phyloP scores from a whole-genome alignment of 352 stramenopile species.

The Globisporangium nunn region DNA sequence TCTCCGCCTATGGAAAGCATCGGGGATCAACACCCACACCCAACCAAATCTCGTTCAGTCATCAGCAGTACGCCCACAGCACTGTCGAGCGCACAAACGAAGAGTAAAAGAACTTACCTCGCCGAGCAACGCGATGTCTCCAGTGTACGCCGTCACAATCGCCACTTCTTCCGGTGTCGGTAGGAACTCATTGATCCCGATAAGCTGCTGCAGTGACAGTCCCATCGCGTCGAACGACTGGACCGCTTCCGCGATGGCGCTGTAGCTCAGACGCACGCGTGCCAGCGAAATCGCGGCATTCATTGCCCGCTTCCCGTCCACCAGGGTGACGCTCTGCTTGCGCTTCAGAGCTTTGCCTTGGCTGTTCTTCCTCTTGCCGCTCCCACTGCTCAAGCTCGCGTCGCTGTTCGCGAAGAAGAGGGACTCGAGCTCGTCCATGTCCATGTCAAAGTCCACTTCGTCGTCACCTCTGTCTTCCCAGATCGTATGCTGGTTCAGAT shows the following conservation, averaged over 20 bases:
- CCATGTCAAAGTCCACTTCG: slow-evolving; percentile 62
- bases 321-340: slow-evolving; percentile 86
- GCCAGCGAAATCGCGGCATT: slow-evolving; percentile 96
- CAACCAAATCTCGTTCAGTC: background rate
- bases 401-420: slow-evolving; percentile 77
- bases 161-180: slow-evolving; percentile 89
- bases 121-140: slow-evolving; percentile 52
- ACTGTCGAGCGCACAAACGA: background rate
- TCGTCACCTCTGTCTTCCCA: slow-evolving; percentile 79
- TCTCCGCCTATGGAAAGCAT: slow-evolving; percentile 40
- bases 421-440: slow-evolving; percentile 84
- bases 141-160: slow-evolving; percentile 74
- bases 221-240: slow-evolving; percentile 54
- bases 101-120: slow-evolving; percentile 31
- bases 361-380: slow-evolving; percentile 41
- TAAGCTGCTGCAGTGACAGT: slow-evolving; percentile 69
- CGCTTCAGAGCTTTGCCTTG: slow-evolving; percentile 41
- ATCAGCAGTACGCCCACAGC: background rate
- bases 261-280: slow-evolving; percentile 91
- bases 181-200: slow-evolving; percentile 91
- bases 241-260: slow-evolving; percentile 76
- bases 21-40: slow-evolving; percentile 4
- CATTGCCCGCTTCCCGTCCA: slow-evolving; percentile 95
- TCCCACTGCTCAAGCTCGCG: slow-evolving; percentile 10
- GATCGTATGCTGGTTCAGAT: slow-evolving; percentile 64